Percentiles rank a stretch among this genome's conserved stretches.
These are phyloP conservation scores for Gentiana dahurica DNA, from an alignment of 257 asterid genomes.

Conservation along the genomic window DNA sequence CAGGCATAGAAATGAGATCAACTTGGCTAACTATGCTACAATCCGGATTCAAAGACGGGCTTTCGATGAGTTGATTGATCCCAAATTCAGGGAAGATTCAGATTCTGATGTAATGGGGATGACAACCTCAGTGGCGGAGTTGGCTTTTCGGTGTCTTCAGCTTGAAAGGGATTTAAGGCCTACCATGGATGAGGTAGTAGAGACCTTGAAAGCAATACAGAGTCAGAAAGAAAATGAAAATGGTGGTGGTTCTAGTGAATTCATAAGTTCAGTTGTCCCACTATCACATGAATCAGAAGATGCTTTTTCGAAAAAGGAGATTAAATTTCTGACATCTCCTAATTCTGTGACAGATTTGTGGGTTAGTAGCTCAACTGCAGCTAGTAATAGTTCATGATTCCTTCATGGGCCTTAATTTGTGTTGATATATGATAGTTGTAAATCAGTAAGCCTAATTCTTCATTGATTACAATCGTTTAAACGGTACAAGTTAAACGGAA, in stretches of 20 bases:
- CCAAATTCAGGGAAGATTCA: conserved; percentile 36
- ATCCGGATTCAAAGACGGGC: conserved; percentile 49
- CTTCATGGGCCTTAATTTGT: too few relatives aligned
- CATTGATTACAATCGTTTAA: too few relatives aligned
- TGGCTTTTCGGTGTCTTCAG: conserved; percentile 68
- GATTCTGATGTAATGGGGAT: conserved; percentile 46
- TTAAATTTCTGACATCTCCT: conserved; percentile 15
- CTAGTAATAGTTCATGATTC: conserved; percentile 9
- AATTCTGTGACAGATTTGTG: conserved; percentile 16
- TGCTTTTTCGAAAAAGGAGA: conserved; percentile 18
- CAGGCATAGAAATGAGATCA: conserved; percentile 62
- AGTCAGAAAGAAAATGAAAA: conserved; percentile 15
- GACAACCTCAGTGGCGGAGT: conserved; percentile 63
- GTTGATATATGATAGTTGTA: too few relatives aligned
- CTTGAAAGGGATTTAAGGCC: conserved; percentile 68
- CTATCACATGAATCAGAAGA: conserved; percentile 23
- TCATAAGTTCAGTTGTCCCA: conserved; percentile 8
- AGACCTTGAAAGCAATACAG: conserved; percentile 28
- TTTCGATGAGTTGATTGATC: conserved; percentile 57
- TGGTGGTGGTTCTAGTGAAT: not conserved
- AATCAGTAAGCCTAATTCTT: too few relatives aligned
- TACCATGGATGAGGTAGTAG: conserved; percentile 53
- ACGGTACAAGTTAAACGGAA: too few relatives aligned
- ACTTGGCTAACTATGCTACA: conserved; percentile 49
- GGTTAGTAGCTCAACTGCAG: conserved; percentile 20